These are phyloP conservation scores for Phytophthora palmivora DNA, from an alignment of 352 stramenopile species.

Conservation along the genomic window DNA sequence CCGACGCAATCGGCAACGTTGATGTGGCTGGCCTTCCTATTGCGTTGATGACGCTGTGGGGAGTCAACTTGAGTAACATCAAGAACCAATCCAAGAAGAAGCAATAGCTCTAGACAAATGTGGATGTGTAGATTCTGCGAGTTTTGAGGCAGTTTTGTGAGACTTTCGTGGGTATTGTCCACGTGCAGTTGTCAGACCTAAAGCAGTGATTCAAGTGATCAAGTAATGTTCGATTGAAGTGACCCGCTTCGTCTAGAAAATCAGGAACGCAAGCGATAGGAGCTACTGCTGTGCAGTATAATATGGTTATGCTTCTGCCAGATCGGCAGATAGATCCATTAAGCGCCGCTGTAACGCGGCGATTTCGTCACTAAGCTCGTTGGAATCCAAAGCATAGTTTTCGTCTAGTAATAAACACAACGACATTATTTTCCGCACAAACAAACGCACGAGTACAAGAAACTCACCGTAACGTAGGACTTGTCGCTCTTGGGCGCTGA, in stretches of 20 bases:
- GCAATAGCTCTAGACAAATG: conserved; percentile 22
- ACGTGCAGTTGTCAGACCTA: too few species aligned
- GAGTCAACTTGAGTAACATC: conserved; percentile 65
- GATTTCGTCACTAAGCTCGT: conserved; percentile 73
- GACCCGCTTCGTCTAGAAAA: too few species aligned
- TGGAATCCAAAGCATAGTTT: conserved; percentile 59
- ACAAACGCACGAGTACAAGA: not conserved
- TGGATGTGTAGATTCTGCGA: not conserved
- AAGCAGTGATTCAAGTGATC: too few species aligned
- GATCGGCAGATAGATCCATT: conserved; percentile 62
- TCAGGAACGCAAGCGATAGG: too few species aligned
- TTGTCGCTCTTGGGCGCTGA: conserved; percentile 58
- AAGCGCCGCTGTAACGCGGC: conserved; percentile 65
- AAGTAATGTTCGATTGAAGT: too few species aligned
- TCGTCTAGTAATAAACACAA: conserved; percentile 37
- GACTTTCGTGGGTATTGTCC: too few species aligned
- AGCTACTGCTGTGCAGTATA: too few species aligned
- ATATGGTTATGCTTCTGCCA: conserved; percentile 46
- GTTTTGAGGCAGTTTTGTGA: not conserved
- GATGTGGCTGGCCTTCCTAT: conserved; percentile 69
- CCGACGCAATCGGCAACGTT: conserved; percentile 67
- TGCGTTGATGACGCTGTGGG: conserved; percentile 60
- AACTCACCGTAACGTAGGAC: conserved; percentile 47
- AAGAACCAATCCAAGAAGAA: conserved; percentile 57
- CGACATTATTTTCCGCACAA: conserved; percentile 5